Percentiles rank a stretch among this genome's conserved stretches.
Conservation (phyloP, 139 green algal species). For the Chlamydomonas incerta region DNA sequence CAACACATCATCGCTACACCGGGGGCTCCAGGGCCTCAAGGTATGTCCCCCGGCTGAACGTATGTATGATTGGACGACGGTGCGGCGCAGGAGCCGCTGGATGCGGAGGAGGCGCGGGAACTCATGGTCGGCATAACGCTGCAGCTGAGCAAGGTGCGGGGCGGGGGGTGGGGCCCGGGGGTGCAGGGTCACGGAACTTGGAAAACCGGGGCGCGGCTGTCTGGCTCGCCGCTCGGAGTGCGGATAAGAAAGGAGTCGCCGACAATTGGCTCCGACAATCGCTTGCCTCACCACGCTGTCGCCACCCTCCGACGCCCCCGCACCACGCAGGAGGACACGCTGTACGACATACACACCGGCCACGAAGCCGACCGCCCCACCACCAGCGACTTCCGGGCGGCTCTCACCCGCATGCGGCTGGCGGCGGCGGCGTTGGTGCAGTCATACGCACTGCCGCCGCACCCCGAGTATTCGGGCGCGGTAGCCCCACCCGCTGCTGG, state of each 20-base stretch:
- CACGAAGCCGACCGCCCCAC: slow-evolving; percentile 4
- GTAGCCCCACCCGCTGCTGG: too few relatives aligned
- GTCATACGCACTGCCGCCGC: slow-evolving; percentile 3
- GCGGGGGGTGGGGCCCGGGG: background rate
- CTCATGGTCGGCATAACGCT: slow-evolving; percentile 15
- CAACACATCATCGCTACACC: too few relatives aligned
- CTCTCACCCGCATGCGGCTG: slow-evolving; percentile 13
- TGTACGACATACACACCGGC: slow-evolving; percentile 31
- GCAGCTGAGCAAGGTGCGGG: background rate
- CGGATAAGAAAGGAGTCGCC: background rate
- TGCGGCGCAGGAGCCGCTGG: background rate
- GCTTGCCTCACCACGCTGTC: background rate
- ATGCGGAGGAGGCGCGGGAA: slow-evolving; percentile 17
- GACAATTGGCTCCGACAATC: background rate
- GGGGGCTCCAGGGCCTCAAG: too few relatives aligned
- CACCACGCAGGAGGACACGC: background rate
- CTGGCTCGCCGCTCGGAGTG: background rate
- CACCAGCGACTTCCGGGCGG: slow-evolving; percentile 18
- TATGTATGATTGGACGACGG: background rate
- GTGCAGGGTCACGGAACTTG: background rate
- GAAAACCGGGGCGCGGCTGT: background rate
- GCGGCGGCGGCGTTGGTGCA: background rate
- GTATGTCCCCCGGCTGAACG: background rate
- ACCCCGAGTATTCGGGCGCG: slow-evolving; percentile 14
- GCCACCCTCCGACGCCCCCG: background rate